Percentiles rank a stretch among this genome's conserved stretches.
Conservation (phyloP, 1,139 yeast genomes). For the Arxiozyma telluris region DNA sequence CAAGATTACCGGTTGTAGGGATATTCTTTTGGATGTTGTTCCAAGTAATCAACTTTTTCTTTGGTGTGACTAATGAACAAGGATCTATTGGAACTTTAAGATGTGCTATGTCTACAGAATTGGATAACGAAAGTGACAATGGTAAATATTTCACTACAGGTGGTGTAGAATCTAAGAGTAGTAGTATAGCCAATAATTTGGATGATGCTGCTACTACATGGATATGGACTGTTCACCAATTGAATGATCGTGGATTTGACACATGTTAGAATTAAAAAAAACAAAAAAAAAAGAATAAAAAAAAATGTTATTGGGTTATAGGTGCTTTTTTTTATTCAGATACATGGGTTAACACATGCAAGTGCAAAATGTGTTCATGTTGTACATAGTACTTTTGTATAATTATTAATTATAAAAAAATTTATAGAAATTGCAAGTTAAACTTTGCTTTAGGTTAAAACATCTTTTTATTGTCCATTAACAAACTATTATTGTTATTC, state of each 20-base stretch:
- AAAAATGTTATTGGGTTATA: too few species aligned
- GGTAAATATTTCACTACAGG: conserved; percentile 61
- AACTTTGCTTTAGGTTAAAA: too few species aligned
- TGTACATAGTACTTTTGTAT: background rate
- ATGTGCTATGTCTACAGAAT: conserved; percentile 50
- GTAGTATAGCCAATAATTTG: conserved; percentile 49
- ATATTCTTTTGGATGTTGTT: conserved; percentile 60
- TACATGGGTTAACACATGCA: background rate
- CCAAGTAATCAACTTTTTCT: conserved; percentile 54
- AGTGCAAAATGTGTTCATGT: background rate
- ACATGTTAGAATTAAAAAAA: conserved; percentile 8
- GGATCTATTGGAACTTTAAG: conserved; percentile 61
- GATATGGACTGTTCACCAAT: conserved; percentile 71
- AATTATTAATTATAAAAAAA: too few species aligned
- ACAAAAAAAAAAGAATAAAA: too few species aligned
- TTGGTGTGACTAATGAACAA: conserved; percentile 65
- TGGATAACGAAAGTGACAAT: conserved; percentile 47
- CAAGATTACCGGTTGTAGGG: conserved; percentile 69
- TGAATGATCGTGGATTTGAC: conserved; percentile 43
- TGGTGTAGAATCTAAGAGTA: conserved; percentile 48
- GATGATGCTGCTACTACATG: conserved; percentile 64
- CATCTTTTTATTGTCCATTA: background rate
- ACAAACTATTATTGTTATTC: too few species aligned
- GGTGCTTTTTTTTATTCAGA: background rate
- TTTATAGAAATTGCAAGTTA: background rate